Evolutionary conservation across 345 rosid genomes (phyloP).

Genomic region (Salix exigua): DNA sequence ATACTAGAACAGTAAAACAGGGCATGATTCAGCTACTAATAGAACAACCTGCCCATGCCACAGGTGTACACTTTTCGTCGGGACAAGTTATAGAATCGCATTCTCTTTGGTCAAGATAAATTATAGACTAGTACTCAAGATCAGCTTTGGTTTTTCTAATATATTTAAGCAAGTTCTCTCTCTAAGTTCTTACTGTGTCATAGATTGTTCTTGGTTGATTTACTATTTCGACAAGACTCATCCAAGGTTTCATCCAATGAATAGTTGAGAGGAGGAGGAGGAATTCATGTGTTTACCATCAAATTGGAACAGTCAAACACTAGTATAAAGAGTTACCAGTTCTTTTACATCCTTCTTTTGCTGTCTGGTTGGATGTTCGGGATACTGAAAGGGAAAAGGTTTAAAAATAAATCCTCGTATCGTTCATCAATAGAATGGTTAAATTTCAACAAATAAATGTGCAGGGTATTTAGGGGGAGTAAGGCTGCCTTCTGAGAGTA

Average conservation of each 20-base stretch:
- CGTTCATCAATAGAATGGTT: constrained; percentile 1
- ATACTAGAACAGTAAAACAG: not conserved
- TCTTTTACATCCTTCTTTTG: constrained; percentile 90
- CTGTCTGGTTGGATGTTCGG: constrained; percentile 92
- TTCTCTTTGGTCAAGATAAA: not conserved
- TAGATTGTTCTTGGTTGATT: not conserved
- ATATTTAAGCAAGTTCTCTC: not conserved
- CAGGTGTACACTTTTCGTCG: not conserved
- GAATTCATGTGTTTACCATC: not conserved
- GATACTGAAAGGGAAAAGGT: constrained; percentile 54
- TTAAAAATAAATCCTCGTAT: not conserved
- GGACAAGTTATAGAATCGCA: not conserved
- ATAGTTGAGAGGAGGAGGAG: not conserved
- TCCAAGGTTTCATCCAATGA: too few relatives aligned
- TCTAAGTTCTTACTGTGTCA: not conserved
- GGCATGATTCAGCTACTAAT: not conserved
- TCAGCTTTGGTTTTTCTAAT: not conserved
- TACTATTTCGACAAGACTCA: not conserved
- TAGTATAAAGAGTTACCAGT: constrained; percentile 45
- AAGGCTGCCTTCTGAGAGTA: constrained; percentile 17
- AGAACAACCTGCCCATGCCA: not conserved
- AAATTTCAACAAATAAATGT: not conserved
- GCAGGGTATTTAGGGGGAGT: not conserved
- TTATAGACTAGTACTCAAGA: not conserved
- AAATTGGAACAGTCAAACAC: not conserved